Percentiles rank a stretch among this genome's conserved stretches.
Conservation (phyloP, 1,139 yeast species). For the Yamadazyma blattariae region DNA sequence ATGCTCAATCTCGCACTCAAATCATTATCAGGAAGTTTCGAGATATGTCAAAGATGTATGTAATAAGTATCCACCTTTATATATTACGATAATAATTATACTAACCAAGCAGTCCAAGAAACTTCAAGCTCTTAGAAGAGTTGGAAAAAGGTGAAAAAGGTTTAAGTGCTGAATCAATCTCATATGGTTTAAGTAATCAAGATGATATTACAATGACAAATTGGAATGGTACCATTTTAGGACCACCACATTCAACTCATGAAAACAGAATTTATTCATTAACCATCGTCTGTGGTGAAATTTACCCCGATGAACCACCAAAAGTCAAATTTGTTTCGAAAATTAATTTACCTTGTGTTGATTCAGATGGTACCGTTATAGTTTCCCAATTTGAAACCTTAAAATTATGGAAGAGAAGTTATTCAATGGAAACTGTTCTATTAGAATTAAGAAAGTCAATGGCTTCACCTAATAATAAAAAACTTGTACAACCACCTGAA, state of each 20-base stretch:
- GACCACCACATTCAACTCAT: conserved; percentile 94
- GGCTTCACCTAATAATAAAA: conserved; percentile 83
- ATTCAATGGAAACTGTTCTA: conserved; percentile 88
- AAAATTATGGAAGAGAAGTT: conserved; percentile 80
- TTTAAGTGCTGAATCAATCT: conserved; percentile 92
- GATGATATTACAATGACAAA: conserved; percentile 89
- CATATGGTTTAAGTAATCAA: conserved; percentile 84
- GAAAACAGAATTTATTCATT: conserved; percentile 91
- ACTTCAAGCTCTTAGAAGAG: conserved; percentile 90
- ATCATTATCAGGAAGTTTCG: no score
- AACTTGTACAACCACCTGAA: conserved; percentile 87
- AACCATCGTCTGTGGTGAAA: conserved; percentile 75
- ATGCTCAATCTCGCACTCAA: not conserved
- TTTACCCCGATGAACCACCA: conserved; percentile 91
- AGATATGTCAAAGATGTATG: conserved; percentile 43
- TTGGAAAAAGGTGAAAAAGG: conserved; percentile 98
- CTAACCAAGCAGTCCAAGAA: conserved; percentile 96
- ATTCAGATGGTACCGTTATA: conserved; percentile 64
- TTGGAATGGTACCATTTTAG: conserved; percentile 96
- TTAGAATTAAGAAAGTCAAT: conserved; percentile 80
- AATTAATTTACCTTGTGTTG: conserved; percentile 89
- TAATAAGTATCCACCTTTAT: no score
- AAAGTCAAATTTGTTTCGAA: conserved; percentile 73
- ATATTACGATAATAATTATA: no score
- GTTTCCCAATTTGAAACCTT: conserved; percentile 64